Base-by-base conservation (phyloP, 2,329 filamentous ascomycete species). In the Fusarium ramigenum region DNA sequence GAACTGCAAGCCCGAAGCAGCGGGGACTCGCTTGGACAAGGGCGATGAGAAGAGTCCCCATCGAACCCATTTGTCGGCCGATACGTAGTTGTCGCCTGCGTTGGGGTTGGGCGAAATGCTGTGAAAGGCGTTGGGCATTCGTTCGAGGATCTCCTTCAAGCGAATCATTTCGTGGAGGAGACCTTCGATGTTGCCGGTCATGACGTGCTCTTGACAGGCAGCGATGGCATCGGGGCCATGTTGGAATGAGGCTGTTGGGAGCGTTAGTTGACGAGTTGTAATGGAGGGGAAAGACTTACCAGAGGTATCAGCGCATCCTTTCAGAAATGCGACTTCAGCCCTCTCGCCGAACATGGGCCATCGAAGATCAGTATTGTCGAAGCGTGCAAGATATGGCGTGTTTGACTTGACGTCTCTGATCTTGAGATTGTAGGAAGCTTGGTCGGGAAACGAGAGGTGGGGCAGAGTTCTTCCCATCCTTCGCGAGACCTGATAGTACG, bases 321-420 rank as follows among this genome's bases (percentile, higher is more conserved):
- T 87, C 8, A 88, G 80, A 60, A 88, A 88, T 7, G 86, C 84
- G 15, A 87, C 83, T 74, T 88, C 86, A 0, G 86, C 84, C 25
- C 82, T 80, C 70, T 88, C 86, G 18, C 86, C 85, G 58, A 88
- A 88, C 79, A 88, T 85, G 3, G 86, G 84, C 87, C 87, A 88
- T 43, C 87, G 80, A 21, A 88, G 79, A 47, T 88, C 87, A 21
- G 83, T 88, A 57, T 89, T 88, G 54, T 88, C 86, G 56, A 87
- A 87, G 1, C 86, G 80, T 1, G 83, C 86, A 0, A 87, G 79
- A 60, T 88, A 89, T 6, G 87, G 87, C 46, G 84, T 83, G 2
- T 75, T 84, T 0, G 86, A 87, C 3, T 82, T 86, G 2, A 83
- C 81, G 61, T 88, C 86, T 28, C 82, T 81, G 61, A 87, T 81